These are phyloP conservation scores for Carex scoparia DNA, from an alignment of 176 grass and related monocot species.

Conservation along the genomic window DNA sequence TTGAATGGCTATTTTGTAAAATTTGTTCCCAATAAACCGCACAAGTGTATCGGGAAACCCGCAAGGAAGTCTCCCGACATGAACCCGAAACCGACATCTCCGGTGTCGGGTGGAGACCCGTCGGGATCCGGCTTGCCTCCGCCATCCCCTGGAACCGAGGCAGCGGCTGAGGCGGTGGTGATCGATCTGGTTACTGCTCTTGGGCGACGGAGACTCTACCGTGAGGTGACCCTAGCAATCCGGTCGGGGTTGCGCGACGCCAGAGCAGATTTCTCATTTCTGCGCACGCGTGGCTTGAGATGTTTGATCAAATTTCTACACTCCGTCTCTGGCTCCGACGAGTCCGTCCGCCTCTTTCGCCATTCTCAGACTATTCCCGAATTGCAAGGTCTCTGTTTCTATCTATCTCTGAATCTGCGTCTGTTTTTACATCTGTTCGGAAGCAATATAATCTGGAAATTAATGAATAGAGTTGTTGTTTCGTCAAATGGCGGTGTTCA, in stretches of 20 bases:
- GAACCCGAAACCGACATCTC: slow-evolving; percentile 15
- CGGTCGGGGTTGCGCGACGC: slow-evolving; percentile 79
- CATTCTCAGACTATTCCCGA: slow-evolving; percentile 91
- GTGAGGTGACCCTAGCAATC: slow-evolving; percentile 91
- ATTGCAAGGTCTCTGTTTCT: slow-evolving; percentile 58
- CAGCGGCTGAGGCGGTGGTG: slow-evolving; percentile 17
- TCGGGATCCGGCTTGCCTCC: slow-evolving; percentile 28
- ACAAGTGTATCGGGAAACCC: not conserved
- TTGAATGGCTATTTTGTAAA: not conserved
- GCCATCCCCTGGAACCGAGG: not conserved
- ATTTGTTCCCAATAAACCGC: not conserved
- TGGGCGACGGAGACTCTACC: slow-evolving; percentile 61
- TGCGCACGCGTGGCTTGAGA: slow-evolving; percentile 63
- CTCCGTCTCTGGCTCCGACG: slow-evolving; percentile 45
- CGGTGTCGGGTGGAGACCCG: slow-evolving; percentile 26
- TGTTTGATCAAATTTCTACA: slow-evolving; percentile 68
- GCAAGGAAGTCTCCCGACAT: slow-evolving; percentile 7
- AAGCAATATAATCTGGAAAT: not conserved
- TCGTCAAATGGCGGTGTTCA: not conserved
- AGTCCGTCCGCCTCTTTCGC: slow-evolving; percentile 66
- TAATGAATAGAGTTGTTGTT: not conserved
- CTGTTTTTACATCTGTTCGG: not conserved
- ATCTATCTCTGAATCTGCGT: slow-evolving; percentile 14
- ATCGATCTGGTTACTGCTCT: slow-evolving; percentile 52
- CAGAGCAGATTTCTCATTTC: slow-evolving; percentile 88